Evolutionary conservation across 129 eudicot species (phyloP), one percentile per base, ranked within the genome.

Genomic region (Smallanthus sonchifolius): DNA sequence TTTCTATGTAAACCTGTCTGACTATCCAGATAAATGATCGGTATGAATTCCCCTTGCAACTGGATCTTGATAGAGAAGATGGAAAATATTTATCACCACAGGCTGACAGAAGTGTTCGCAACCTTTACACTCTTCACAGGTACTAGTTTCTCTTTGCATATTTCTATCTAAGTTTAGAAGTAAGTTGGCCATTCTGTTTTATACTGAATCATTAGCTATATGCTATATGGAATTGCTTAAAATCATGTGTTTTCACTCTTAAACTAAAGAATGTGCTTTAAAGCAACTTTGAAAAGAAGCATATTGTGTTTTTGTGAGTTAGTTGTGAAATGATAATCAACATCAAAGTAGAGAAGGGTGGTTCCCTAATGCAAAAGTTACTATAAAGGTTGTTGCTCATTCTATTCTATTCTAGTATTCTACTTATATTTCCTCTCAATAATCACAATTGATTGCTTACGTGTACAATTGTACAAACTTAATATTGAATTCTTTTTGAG

Each of bases 81-180:
- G 90, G 94, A 54, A 91, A 86, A 63, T 90, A 90, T 66, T 73
- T 90, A 66, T 85, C 96, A 34, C 96, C 96, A 34, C 91, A 90
- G 30, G 94, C 96, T 7, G 91, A 90, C 79, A 83, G 87, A 77
- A 87, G 87, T 60, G 91, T 90, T 49, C 93, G 96, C 64, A 90
- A 90, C 81, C 76, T 90, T 43, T 90, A 90, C 77, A 85, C 87
- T 49, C 93, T 90, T 63, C 97, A 91, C 80, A 91, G 97, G 97
- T 91, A 87, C 48, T 6, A 8, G 38, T 38, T 28, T 85, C 49
- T 70, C 13, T n/a, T 75, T 54, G 54, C 28, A 44, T 16, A 52
- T 76, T 32, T 60, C 16, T 28, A 35, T 71, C 14, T 7, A 8
- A n/a, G 69, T 37, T 38, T 17, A 7, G 24, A 34, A 37, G 30